A percentile compares a stretch with the other conserved stretches of the same genome.
phyloP scores from a whole-genome alignment of 1,139 yeast species.

The Zygotorulaspora mrakii region DNA sequence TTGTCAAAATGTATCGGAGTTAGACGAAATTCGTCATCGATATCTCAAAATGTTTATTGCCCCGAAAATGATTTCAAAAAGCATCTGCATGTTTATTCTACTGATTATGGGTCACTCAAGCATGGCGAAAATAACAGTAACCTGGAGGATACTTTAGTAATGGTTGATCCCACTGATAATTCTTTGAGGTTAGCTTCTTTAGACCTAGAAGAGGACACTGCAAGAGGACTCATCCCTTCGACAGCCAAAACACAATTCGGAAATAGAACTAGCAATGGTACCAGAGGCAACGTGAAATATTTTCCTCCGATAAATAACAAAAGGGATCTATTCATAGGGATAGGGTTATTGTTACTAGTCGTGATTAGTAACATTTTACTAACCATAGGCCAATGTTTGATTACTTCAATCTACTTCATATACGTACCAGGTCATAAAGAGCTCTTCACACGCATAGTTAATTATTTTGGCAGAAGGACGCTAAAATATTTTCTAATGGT shows the following conservation, averaged over 20 bases:
- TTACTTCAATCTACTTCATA: slow-evolving; percentile 36
- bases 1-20: slow-evolving; percentile 33
- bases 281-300: slow-evolving; percentile 6
- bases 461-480: slow-evolving; percentile 32
- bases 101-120: slow-evolving; percentile 14
- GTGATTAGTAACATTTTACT: slow-evolving; percentile 24
- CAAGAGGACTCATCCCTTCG: background rate
- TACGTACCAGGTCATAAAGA: slow-evolving; percentile 34
- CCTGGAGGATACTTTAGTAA: slow-evolving; percentile 14
- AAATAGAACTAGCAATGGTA: background rate
- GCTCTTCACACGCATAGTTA: slow-evolving; percentile 31
- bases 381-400: slow-evolving; percentile 31
- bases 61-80: slow-evolving; percentile 11
- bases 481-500: slow-evolving; percentile 23
- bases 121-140: slow-evolving; percentile 2
- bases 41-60: slow-evolving; percentile 35
- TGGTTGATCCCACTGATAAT: slow-evolving; percentile 23
- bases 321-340: slow-evolving; percentile 4
- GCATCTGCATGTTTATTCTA: background rate
- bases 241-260: background rate
- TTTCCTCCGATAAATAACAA: slow-evolving; percentile 11
- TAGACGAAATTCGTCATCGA: slow-evolving; percentile 30
- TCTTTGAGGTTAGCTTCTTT: slow-evolving; percentile 20
- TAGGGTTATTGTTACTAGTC: slow-evolving; percentile 16
- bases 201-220: slow-evolving; percentile 11